phyloP scores from a whole-genome alignment of 164 flowering plant species.

The Stephania yunnanensis region DNA sequence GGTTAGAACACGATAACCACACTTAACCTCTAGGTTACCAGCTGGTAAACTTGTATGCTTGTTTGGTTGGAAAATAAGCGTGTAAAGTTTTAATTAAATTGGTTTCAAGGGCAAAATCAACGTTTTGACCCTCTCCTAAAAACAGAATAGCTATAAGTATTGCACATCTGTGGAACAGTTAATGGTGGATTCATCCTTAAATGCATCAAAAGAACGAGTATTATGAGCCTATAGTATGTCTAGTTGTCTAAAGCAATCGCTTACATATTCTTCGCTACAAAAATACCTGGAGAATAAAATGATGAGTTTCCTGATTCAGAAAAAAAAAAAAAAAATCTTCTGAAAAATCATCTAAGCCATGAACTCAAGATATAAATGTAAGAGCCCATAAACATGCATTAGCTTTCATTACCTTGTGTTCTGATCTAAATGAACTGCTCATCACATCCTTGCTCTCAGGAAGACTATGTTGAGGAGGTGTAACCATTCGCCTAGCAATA shows the following conservation, averaged over 20 bases:
- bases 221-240: background rate
- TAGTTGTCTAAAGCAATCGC: background rate
- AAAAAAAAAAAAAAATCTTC: background rate
- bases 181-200: background rate
- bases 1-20: too few relatives aligned
- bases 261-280: background rate
- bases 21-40: too few relatives aligned
- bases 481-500: constrained; percentile 51
- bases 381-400: background rate
- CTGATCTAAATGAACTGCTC: constrained; percentile 20
- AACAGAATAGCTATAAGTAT: too few relatives aligned
- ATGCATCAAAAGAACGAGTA: background rate
- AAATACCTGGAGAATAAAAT: background rate
- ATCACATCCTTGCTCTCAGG: constrained; percentile 30
- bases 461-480: constrained; percentile 31
- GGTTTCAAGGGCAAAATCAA: too few relatives aligned
- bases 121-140: too few relatives aligned
- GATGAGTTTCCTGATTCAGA: background rate
- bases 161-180: background rate
- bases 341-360: background rate
- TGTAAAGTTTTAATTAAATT: too few relatives aligned
- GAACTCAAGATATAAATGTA: background rate
- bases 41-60: too few relatives aligned
- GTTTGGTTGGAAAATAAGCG: too few relatives aligned
- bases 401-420: constrained; percentile 29